Conservation (phyloP, 129 eudicot species). For the Gnaphalium uliginosum region DNA sequence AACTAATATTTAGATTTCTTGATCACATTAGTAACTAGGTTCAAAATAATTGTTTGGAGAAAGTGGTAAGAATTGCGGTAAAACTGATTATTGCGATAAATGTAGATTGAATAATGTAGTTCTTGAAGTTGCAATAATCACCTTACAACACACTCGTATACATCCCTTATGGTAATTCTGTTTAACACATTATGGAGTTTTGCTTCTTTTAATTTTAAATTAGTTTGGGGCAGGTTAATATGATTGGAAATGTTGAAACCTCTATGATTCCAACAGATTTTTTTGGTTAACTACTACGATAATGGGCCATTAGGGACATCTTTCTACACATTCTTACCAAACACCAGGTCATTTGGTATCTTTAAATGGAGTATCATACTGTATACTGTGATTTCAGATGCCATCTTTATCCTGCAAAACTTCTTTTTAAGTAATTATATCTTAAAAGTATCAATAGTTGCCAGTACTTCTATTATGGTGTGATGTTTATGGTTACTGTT, state of each 20-base stretch:
- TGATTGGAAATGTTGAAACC: too few relatives aligned
- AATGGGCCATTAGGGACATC: too few relatives aligned
- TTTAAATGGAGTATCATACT: too few relatives aligned
- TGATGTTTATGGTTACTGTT: slow-evolving; percentile 22
- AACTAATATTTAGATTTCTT: neutral
- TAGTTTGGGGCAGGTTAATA: too few relatives aligned
- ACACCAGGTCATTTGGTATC: too few relatives aligned
- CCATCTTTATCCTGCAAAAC: too few relatives aligned
- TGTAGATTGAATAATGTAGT: neutral
- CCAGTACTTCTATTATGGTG: neutral
- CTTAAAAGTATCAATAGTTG: too few relatives aligned
- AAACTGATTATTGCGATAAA: neutral
- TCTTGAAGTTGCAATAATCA: neutral
- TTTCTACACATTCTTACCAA: too few relatives aligned
- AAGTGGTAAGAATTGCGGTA: neutral
- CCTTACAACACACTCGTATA: neutral
- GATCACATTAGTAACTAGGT: neutral
- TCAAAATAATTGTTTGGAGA: neutral
- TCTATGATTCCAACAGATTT: too few relatives aligned
- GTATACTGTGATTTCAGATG: too few relatives aligned
- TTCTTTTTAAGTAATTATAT: neutral
- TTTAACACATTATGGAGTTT: neutral
- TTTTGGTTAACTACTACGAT: too few relatives aligned
- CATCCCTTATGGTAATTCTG: neutral
- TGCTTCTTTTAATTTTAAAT: neutral